Percentiles rank a stretch among this genome's conserved stretches.
Conservation (phyloP, 148 eudicot genomes). For the Pouteria glomerata region DNA sequence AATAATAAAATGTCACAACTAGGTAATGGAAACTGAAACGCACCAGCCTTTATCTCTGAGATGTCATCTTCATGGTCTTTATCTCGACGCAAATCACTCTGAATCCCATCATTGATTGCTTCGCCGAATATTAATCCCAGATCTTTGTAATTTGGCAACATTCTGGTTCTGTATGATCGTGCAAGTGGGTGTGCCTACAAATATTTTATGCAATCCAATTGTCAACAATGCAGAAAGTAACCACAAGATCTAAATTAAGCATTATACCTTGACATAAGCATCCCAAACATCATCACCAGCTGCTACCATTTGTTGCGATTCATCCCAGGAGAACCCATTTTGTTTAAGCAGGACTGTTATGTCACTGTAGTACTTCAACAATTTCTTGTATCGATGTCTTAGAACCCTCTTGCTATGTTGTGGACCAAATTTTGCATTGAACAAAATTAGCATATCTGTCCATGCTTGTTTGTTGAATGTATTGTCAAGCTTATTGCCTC, state of each 20-base stretch:
- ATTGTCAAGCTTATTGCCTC: constrained; percentile 26
- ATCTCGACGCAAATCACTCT: constrained; percentile 16
- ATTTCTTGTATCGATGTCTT: constrained; percentile 33
- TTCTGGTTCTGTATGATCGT: constrained; percentile 21
- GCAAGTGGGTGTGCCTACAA: constrained; percentile 29
- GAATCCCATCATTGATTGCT: constrained; percentile 1
- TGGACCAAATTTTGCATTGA: constrained; percentile 25
- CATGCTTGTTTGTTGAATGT: constrained; percentile 29
- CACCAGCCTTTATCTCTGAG: constrained; percentile 22
- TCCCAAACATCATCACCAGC: constrained; percentile 33
- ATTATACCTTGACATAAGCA: constrained; percentile 29
- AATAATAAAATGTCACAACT: background rate
- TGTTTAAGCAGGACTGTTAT: constrained; percentile 21
- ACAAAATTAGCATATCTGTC: constrained; percentile 25
- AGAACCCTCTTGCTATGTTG: constrained; percentile 30
- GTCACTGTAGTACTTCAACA: constrained; percentile 31
- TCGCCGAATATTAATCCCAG: constrained; percentile 26
- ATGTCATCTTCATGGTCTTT: constrained; percentile 16
- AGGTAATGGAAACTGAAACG: constrained; percentile 8
- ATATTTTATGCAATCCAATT: background rate
- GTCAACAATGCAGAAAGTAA: constrained; percentile 3
- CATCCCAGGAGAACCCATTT: constrained; percentile 36
- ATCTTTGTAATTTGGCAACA: constrained; percentile 25
- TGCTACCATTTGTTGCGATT: constrained; percentile 22
- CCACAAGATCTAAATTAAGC: background rate